phyloP scores from a whole-genome alignment of 2,329 filamentous ascomycete species.

The Alternaria gaisen region DNA sequence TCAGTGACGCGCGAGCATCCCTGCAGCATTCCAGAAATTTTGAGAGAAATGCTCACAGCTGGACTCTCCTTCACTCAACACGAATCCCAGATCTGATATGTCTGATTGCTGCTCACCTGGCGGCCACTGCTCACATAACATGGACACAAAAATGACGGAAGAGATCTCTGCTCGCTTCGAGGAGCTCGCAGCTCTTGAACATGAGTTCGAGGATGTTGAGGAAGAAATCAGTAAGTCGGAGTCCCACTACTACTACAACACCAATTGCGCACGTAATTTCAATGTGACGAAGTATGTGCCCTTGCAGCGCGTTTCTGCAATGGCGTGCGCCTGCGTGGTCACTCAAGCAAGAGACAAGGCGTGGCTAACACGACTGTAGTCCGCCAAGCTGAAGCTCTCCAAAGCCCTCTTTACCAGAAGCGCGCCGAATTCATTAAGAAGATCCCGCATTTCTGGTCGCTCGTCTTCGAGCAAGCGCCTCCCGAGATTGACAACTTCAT shows the following conservation, averaged over 20 bases:
- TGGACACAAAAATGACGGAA: constrained; percentile 35
- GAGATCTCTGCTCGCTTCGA: constrained; percentile 64
- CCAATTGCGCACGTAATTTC: neutral
- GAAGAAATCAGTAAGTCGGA: constrained; percentile 74
- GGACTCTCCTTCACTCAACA: constrained; percentile 7
- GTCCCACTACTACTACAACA: neutral
- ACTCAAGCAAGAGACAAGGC: neutral
- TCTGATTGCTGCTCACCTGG: neutral
- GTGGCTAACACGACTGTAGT: constrained; percentile 59
- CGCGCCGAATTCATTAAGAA: constrained; percentile 74
- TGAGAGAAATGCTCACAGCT: constrained; percentile 16
- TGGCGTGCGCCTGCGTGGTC: neutral
- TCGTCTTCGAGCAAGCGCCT: constrained; percentile 88
- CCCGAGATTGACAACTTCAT: constrained; percentile 88
- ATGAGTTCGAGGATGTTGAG: constrained; percentile 84
- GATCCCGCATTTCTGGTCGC: constrained; percentile 92
- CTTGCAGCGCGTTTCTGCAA: neutral
- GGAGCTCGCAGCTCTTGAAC: constrained; percentile 80
- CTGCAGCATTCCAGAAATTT: constrained; percentile 27
- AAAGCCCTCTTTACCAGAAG: constrained; percentile 76
- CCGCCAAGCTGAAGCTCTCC: constrained; percentile 74
- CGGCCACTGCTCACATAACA: constrained; percentile 20
- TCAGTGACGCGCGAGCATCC: constrained; percentile 13
- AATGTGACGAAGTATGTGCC: neutral
- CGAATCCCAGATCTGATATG: neutral